Base-by-base conservation (phyloP, 2,329 filamentous ascomycete genomes). In the Fusarium sublunatum region DNA sequence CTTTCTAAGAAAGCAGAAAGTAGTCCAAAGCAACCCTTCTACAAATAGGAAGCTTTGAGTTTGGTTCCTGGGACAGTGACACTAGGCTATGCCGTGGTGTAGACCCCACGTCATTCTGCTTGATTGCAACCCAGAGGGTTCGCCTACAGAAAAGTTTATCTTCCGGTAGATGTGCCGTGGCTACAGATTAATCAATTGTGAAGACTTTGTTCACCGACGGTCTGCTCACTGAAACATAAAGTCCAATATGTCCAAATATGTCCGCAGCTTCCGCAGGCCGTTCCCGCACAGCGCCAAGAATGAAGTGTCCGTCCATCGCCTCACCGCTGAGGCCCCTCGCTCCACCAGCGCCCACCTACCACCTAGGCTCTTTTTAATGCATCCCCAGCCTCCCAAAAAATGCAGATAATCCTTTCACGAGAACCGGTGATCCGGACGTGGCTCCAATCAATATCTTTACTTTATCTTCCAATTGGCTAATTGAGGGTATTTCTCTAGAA, bases 251-350 rank as follows among this genome's bases (percentile, higher is more conserved):
- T 61, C 41, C 4, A 25, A 26, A 43, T 25, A 29, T 40, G 39
- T 29, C 61, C 58, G 62, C 44, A 41, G 46, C 39, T 64, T 64
- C 62, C 62, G 62, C 45, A 24, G 22, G 43, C 31, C 11, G 26
- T 36, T 13, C 26, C 13, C 8, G 32, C 26, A 24, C 19, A 11
- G 15, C 46, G 62, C 62, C 62, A 65, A 65, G 62, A 32, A 49
- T 46, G 15, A 19, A 59, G 53, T 55, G 58, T 58, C 42, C 44
- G 44, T 52, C 40, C 15, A 22, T 50, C 38, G n/a, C 34, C 61
- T 65, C 52, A 65, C 56, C 61, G 61, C 57, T 58, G 61, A 65
- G 61, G 52, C 57, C 61, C 61, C 38, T 62, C 40, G 12, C 42
- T 48, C 58, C 49, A 57, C 61, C 54, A 42, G 38, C 53, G 34